Evolutionary conservation across 2,329 filamentous ascomycete genomes (phyloP).

Genomic region (Penicillium sp.): DNA sequence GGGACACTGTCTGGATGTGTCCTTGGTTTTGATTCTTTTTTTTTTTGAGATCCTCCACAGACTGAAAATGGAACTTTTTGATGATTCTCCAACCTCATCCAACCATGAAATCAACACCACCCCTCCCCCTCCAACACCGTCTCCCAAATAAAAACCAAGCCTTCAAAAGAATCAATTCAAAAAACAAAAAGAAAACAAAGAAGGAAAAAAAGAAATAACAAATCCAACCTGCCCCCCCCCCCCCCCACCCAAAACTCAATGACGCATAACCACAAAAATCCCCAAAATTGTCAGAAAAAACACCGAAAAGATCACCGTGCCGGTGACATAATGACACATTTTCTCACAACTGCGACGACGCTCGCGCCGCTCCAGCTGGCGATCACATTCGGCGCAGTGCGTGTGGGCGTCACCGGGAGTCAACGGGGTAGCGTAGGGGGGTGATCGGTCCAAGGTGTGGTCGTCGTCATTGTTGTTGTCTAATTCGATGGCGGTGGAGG

Average conservation of each 20-base stretch:
- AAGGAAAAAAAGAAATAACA: too few species aligned
- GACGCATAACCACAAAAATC: background rate
- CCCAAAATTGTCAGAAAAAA: background rate
- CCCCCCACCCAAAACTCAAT: background rate
- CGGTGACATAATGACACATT: background rate
- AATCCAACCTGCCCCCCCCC: background rate
- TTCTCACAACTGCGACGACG: background rate
- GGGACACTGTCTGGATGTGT: too few species aligned
- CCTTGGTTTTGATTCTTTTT: too few species aligned
- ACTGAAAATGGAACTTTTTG: too few species aligned
- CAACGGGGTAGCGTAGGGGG: background rate
- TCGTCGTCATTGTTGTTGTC: background rate
- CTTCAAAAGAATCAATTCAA: too few species aligned
- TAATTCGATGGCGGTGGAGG: background rate
- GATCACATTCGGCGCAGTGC: constrained; percentile 2
- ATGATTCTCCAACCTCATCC: too few species aligned
- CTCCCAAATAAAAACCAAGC: too few species aligned
- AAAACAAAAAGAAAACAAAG: too few species aligned
- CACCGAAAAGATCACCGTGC: background rate
- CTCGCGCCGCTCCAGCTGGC: background rate
- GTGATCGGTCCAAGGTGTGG: background rate
- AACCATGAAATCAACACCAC: too few species aligned
- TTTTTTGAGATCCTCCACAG: too few species aligned
- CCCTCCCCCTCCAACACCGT: too few species aligned
- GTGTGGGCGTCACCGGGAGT: background rate